Evolutionary conservation across 148 eudicot genomes (phyloP), one percentile per base, ranked within the genome.

Genomic region (Cornus florida): DNA sequence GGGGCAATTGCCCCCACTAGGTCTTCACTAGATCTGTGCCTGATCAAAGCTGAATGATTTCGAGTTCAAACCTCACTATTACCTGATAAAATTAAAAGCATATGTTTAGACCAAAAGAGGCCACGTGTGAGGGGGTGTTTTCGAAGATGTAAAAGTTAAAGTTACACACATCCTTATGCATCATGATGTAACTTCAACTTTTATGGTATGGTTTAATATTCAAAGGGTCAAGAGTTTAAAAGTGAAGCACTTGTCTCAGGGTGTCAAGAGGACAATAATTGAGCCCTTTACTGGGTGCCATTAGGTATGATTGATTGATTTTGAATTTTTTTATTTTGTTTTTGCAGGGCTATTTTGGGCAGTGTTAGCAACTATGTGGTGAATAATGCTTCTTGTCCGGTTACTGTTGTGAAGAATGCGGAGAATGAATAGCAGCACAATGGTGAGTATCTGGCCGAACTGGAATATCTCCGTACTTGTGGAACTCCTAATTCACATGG

Each of bases 361-460:
- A 93, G 99, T 80, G 99, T 96, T 3, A 96, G 98, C 92, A 93
- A 92, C 80, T 84, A 88, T 84, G 97, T 92, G 72, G 89, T 96
- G 88, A 91, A 88, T 80, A 85, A 86, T 48, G 92, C 88, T 67
- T 19, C 90, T 59, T 91, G 98, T 77, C 97, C 99, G 0, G 98
- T 96, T 19, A 96, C 98, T 8, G 99, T 96, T 11, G 99, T 96
- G 78, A 91, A 91, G 89, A 81, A 75, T 23, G 10, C 22, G 31
- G 38, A 77, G 13, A 80, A 71, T 60, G 78, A 75, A 33, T 80
- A 59, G 48, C 48, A 9, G 75, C 35, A 31, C 13, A 46, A 22
- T 67, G 72, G 56, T 3, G 35, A 31, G 35, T 22, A 39, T 11
- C 69, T 60, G 20, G 39, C n/a, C 10, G 22, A 60, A 60, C 6